Evolutionary conservation across 208 protist genomes (phyloP).

Genomic region (Wallacemonas collosoma): DNA sequence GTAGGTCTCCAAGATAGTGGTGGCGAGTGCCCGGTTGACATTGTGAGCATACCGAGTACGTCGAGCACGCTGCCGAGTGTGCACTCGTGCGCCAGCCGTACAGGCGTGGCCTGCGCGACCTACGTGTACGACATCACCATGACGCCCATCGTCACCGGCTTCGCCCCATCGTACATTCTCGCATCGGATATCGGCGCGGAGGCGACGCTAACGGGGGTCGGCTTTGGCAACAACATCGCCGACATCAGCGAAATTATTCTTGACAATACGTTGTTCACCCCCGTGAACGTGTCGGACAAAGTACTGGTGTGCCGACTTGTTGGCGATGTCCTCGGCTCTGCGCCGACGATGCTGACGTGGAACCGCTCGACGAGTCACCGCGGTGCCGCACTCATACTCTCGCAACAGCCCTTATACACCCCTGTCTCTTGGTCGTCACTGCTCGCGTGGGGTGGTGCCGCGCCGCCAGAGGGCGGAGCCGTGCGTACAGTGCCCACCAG

Average conservation of each 20-base stretch:
- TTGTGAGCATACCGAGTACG: constrained; percentile 12
- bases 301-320: constrained; percentile 32
- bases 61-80: constrained; percentile 20
- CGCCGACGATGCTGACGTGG: constrained; percentile 24
- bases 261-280: constrained; percentile 30
- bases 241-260: constrained; percentile 31
- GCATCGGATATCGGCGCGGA: constrained; percentile 20
- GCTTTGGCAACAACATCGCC: constrained; percentile 32
- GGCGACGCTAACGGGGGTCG: constrained; percentile 27
- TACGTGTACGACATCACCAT: constrained; percentile 28
- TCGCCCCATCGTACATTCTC: constrained; percentile 23
- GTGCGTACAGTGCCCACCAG: constrained; percentile 26
- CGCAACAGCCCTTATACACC: constrained; percentile 36
- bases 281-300: constrained; percentile 24
- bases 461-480: constrained; percentile 24
- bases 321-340: constrained; percentile 26
- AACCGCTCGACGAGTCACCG: constrained; percentile 13
- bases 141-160: constrained; percentile 41
- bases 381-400: constrained; percentile 33
- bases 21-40: constrained; percentile 45
- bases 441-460: constrained; percentile 34
- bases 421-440: constrained; percentile 49
- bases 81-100: constrained; percentile 36
- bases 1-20: constrained; percentile 35
- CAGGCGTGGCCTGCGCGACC: constrained; percentile 32